A percentile compares a stretch with the other conserved stretches of the same genome.
Conservation (phyloP, 306 rosid genomes). For the Delonix regia region DNA sequence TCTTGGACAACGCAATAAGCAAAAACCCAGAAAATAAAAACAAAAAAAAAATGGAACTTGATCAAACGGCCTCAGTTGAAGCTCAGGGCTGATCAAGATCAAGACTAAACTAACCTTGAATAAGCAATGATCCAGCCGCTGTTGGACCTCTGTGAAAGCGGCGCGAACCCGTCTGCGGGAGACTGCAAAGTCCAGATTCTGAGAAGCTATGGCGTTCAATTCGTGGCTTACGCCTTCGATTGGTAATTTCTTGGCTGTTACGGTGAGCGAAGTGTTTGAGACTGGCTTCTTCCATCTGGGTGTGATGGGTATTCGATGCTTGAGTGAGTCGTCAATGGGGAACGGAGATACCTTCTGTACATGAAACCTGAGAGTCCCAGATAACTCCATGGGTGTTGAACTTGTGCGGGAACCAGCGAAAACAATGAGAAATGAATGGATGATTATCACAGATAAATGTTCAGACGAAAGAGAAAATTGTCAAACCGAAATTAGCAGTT, state of each 20-base stretch:
- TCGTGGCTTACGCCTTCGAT: conserved; percentile 58
- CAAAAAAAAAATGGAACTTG: not conserved
- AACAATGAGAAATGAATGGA: not conserved
- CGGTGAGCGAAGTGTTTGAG: conserved; percentile 25
- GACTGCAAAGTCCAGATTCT: conserved; percentile 64
- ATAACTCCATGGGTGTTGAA: conserved; percentile 28
- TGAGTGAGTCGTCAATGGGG: conserved; percentile 31
- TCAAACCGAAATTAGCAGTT: not conserved
- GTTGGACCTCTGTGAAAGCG: conserved; percentile 63
- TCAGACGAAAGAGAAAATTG: not conserved
- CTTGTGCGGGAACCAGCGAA: not conserved
- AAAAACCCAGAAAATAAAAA: not conserved
- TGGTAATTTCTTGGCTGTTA: conserved; percentile 44
- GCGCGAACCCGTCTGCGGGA: conserved; percentile 65
- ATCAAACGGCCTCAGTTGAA: not conserved
- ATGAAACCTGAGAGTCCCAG: conserved; percentile 38
- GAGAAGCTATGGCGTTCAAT: conserved; percentile 55
- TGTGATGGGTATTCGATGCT: conserved; percentile 19
- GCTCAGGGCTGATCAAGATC: not conserved
- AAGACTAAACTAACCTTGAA: conserved; percentile 57
- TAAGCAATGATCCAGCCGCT: conserved; percentile 67
- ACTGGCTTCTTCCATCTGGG: conserved; percentile 1
- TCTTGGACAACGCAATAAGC: not conserved
- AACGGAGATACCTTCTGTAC: conserved; percentile 35
- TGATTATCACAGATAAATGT: not conserved